Base-by-base conservation (phyloP, 1,284 basidiomycete genomes). In the Exobasidium rhododendri region DNA sequence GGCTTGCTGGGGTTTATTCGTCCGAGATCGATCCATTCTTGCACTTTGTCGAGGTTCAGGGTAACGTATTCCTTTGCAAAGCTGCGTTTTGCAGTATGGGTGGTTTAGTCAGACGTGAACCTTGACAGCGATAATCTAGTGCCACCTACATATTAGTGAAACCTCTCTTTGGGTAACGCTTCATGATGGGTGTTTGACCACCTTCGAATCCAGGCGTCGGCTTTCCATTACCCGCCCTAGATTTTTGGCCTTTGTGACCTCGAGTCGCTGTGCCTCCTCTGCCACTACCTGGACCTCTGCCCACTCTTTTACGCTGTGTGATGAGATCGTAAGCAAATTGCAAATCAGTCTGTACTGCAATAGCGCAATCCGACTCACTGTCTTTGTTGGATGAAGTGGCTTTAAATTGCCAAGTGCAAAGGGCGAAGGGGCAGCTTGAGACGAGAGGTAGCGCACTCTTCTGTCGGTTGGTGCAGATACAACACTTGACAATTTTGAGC, bases 171-270 rank as follows among this genome's bases (percentile, higher is more conserved):
- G 94, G 94, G 78, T 94, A 91, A 51, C 88, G 83, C 69, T 92
- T 88, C n/a, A 88, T 88, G 61, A 98, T 86, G 5, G 94, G 91
- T 24, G 93, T 97, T 81, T 97, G 94, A 69, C 94, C 94, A 77
- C 94, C 94, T 81, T 96, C 94, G 71, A 97, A 98, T 29, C 78
- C 76, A 30, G 86, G 84, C 68, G 85, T 87, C 28, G 92, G 87
- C 74, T 87, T 90, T n/a, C 92, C 91, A 71, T 91, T 89, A 4
- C 94, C 94, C 22, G 90, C 86, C 61, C 94, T 87, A 47, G 94
- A 89, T 65, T 94, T 94, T 81, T 96, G 93, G 74, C 94, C 94
- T 78, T 99, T 99, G 81, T 92, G 87, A 82, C 94, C 94, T 59
- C 92, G 86, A 66, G 92, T 92, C 3, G 93, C 88, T 0, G 93